phyloP scores from a whole-genome alignment of 495 filamentous ascomycete species.

The Polyplosphaeria fusca region DNA sequence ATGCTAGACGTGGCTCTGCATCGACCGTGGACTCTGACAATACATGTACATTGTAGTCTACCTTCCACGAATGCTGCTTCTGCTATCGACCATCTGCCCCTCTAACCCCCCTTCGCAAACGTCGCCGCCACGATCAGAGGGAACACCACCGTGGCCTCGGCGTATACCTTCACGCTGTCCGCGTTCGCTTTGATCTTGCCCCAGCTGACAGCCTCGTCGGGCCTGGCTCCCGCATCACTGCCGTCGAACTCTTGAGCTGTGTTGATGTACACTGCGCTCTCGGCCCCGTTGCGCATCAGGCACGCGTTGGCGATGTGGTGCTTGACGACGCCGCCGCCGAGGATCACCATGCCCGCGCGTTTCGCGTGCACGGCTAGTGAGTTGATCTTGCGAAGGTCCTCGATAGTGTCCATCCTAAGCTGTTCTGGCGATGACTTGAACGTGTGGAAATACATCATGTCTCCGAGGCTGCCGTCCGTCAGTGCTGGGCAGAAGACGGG shows the following conservation, averaged over 20 bases:
- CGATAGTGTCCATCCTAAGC: slow-evolving; percentile 80
- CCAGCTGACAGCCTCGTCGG: slow-evolving; percentile 97
- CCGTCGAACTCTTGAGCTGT: slow-evolving; percentile 96
- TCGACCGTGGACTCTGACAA: no score
- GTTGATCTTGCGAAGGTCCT: slow-evolving; percentile 86
- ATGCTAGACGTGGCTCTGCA: no score
- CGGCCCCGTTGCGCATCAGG: slow-evolving; percentile 93
- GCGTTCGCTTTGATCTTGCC: slow-evolving; percentile 91
- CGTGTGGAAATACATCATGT: slow-evolving; percentile 98
- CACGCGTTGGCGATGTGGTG: slow-evolving; percentile 98
- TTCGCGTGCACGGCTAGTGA: slow-evolving; percentile 80
- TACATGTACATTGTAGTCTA: no score
- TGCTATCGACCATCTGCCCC: slow-evolving; percentile 1
- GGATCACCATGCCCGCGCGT: slow-evolving; percentile 85
- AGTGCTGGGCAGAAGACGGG: slow-evolving; percentile 95
- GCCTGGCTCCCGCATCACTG: slow-evolving; percentile 90
- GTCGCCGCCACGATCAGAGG: slow-evolving; percentile 93
- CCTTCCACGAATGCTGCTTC: no score
- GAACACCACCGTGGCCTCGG: slow-evolving; percentile 88
- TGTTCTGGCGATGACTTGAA: slow-evolving; percentile 77
- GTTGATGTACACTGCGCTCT: slow-evolving; percentile 95
- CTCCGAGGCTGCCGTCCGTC: slow-evolving; percentile 89
- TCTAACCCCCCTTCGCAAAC: slow-evolving; percentile 61
- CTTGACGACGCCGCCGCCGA: slow-evolving; percentile 90
- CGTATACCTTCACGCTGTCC: slow-evolving; percentile 87